Base-by-base conservation (phyloP, 2,329 filamentous ascomycete species). In the Zymoseptoria passerinii region DNA sequence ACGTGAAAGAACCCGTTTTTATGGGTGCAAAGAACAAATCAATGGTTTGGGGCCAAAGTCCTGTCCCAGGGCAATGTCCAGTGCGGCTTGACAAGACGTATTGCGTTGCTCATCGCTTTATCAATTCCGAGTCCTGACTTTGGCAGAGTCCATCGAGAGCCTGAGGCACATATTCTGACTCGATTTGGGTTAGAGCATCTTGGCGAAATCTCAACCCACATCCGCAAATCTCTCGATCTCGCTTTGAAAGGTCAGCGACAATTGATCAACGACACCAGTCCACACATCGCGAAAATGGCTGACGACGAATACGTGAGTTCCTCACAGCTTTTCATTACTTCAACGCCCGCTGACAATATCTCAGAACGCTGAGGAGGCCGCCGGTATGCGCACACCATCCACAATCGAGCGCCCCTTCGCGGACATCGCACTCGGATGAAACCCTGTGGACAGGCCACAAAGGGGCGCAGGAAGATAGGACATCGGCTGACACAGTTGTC, bases 351-450 rank as follows among this genome's bases (percentile, higher is more conserved):
- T 71, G 60, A 70, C 67, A 57, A 35, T 55, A 51, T 56, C 68
- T 72, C 74, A 96, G 91, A 92, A 96, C 83, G 87, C 92, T 78
- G 91, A 95, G 84, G 90, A 94, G 85, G 92, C 92, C 81, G 92
- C 91, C 78, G 82, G 81, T 85, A 84, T 74, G 82, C 65, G 61
- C 60, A 62, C 60, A 61, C 58, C 60, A 52, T 56, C 58, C 63
- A 58, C 56, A 52, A 60, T 59, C 55, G 58, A 60, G 64, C 63
- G 64, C 65, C 61, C 65, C 65, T 64, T 66, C 62, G 53, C 54
- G 64, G 61, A 57, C 63, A 58, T 61, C 59, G 63, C 60, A 58
- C 55, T 64, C 67, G 70, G 67, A 64, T 67, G 67, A 73, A 73
- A 74, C 72, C 72, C 72, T 74, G 71, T 73, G 72, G 72, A 71